phyloP scores from a whole-genome alignment of 768 basidiomycete genomes.

The Terana coerulea region DNA sequence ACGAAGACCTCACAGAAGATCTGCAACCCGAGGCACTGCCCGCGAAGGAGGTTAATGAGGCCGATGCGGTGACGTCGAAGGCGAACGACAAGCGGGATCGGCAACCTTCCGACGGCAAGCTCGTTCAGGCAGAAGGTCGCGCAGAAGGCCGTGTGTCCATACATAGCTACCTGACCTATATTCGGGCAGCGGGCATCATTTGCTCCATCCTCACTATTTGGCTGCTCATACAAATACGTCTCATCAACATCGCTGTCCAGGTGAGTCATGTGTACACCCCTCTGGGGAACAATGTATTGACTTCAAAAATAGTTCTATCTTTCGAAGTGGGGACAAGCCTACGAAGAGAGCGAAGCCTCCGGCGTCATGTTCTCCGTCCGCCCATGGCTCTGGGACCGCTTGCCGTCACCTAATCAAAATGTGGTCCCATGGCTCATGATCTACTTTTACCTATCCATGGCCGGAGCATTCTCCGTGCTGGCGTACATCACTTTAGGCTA shows the following conservation, averaged over 20 bases:
- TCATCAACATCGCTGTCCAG: slow-evolving; percentile 55
- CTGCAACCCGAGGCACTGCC: slow-evolving; percentile 9
- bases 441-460: slow-evolving; percentile 58
- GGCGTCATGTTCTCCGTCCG: not conserved
- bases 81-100: slow-evolving; percentile 2
- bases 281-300: not conserved
- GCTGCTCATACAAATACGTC: slow-evolving; percentile 51
- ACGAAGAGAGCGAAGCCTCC: slow-evolving; percentile 33
- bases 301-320: slow-evolving; percentile 50
- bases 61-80: slow-evolving; percentile 21
- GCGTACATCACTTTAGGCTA: slow-evolving; percentile 60
- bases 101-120: slow-evolving; percentile 37
- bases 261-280: slow-evolving; percentile 27
- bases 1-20: slow-evolving; percentile 21
- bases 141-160: slow-evolving; percentile 64
- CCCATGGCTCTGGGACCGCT: slow-evolving; percentile 34
- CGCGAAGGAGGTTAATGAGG: slow-evolving; percentile 28
- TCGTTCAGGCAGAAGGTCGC: slow-evolving; percentile 58
- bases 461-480: slow-evolving; percentile 50
- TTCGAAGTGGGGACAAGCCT: slow-evolving; percentile 68
- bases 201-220: slow-evolving; percentile 52
- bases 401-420: slow-evolving; percentile 57
- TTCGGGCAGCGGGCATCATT: slow-evolving; percentile 53
- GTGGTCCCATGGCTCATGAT: slow-evolving; percentile 66
- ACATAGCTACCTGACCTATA: slow-evolving; percentile 59